Percentiles rank a stretch among this genome's conserved stretches.
These are phyloP conservation scores for Alternaria conjuncta DNA, from an alignment of 2,329 filamentous ascomycete species.

Conservation along the genomic window DNA sequence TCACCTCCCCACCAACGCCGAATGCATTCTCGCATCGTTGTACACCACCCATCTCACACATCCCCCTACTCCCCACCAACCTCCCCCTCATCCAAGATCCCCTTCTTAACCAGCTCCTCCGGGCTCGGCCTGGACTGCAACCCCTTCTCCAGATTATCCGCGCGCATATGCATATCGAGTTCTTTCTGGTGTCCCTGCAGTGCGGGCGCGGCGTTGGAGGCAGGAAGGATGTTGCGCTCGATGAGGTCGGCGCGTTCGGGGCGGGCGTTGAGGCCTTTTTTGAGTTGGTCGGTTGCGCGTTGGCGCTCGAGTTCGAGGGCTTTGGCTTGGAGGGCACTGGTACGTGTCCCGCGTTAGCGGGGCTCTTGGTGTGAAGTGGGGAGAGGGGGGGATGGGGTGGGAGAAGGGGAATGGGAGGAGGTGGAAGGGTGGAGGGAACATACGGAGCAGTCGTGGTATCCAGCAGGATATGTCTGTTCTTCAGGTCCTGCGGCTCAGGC, in stretches of 20 bases:
- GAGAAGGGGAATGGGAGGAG: no score
- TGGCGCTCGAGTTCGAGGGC: slow-evolving; percentile 70
- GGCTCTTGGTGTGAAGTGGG: no score
- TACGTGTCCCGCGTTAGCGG: no score
- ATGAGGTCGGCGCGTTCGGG: slow-evolving; percentile 77
- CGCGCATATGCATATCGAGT: slow-evolving; percentile 86
- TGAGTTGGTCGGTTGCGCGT: slow-evolving; percentile 66
- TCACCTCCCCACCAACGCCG: background rate
- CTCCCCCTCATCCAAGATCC: slow-evolving; percentile 67
- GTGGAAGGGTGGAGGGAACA: slow-evolving; percentile 29
- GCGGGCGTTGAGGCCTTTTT: slow-evolving; percentile 68
- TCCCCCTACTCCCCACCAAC: slow-evolving; percentile 32
- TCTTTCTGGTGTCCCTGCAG: slow-evolving; percentile 82
- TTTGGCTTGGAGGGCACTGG: slow-evolving; percentile 66
- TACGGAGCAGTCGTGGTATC: slow-evolving; percentile 72
- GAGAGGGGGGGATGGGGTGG: no score
- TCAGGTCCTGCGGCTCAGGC: slow-evolving; percentile 66
- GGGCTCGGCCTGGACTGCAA: slow-evolving; percentile 78
- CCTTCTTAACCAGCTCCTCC: slow-evolving; percentile 77
- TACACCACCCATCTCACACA: no score
- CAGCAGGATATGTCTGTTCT: slow-evolving; percentile 71
- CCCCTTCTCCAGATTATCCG: slow-evolving; percentile 85
- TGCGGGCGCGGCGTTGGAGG: slow-evolving; percentile 76
- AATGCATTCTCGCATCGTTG: background rate
- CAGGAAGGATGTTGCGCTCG: slow-evolving; percentile 86